These are phyloP conservation scores for Raffaelea albimanens DNA, from an alignment of 2,329 filamentous ascomycete species.

Conservation along the genomic window DNA sequence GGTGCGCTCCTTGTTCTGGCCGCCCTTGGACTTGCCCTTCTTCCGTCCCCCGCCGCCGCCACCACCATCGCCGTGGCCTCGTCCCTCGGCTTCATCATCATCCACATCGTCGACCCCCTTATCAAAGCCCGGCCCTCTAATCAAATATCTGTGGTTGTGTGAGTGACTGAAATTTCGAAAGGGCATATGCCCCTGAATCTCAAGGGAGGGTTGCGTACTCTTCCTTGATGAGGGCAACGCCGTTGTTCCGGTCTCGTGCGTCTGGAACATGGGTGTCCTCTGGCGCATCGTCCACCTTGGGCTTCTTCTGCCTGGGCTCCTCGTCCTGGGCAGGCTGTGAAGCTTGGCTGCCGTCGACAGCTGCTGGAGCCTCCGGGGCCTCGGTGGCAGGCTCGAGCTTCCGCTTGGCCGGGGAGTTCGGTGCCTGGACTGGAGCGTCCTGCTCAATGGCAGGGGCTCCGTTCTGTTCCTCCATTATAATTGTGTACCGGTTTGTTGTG, in stretches of 20 bases:
- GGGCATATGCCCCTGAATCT: neutral
- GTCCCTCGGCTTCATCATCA: conserved; percentile 40
- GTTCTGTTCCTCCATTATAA: no score
- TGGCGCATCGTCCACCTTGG: conserved; percentile 37
- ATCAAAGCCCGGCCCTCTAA: conserved; percentile 13
- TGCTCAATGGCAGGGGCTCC: no score
- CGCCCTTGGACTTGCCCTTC: conserved; percentile 44
- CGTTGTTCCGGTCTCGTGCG: neutral
- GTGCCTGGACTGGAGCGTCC: no score
- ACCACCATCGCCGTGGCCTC: conserved; percentile 17
- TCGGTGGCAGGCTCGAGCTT: neutral
- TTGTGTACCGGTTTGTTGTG: no score
- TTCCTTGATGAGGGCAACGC: neutral
- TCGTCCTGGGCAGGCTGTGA: neutral
- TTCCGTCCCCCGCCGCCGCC: conserved; percentile 13
- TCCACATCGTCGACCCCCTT: conserved; percentile 15
- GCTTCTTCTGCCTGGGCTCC: conserved; percentile 40
- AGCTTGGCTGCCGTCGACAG: neutral
- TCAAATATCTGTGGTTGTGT: conserved; percentile 27
- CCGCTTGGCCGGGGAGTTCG: no score
- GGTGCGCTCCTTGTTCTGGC: conserved; percentile 74
- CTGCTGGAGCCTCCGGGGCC: neutral
- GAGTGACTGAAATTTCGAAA: no score
- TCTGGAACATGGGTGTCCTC: no score
- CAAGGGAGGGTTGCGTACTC: neutral